Evolutionary conservation across 1,139 yeast species (phyloP).

Genomic region (Yamadazyma diospyri): DNA sequence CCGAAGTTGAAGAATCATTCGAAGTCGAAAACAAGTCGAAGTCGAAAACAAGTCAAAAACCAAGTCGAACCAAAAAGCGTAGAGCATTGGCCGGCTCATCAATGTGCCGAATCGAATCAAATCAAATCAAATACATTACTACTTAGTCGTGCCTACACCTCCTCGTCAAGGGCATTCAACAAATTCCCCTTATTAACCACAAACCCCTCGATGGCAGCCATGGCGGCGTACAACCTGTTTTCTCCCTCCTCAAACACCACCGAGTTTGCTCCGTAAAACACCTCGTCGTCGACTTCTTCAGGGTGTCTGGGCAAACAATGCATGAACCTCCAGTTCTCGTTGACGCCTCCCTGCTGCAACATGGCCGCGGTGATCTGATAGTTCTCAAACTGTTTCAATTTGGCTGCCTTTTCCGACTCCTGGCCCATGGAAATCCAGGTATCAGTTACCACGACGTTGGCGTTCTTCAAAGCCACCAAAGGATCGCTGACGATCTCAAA

Average conservation of each 20-base stretch:
- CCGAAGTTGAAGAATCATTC: too few species aligned
- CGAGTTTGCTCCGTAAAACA: slow-evolving; percentile 79
- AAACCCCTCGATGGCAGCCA: slow-evolving; percentile 87
- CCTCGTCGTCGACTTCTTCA: slow-evolving; percentile 92
- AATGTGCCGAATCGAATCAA: too few species aligned
- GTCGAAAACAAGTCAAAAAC: too few species aligned
- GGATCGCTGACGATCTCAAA: slow-evolving; percentile 76
- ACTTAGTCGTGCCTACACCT: slow-evolving; percentile 3
- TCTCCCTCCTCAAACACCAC: slow-evolving; percentile 94
- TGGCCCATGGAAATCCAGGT: slow-evolving; percentile 99
- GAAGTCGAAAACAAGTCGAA: too few species aligned
- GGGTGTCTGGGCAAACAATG: slow-evolving; percentile 95
- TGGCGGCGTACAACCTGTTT: slow-evolving; percentile 92
- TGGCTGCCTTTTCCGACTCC: slow-evolving; percentile 69
- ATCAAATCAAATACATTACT: too few species aligned
- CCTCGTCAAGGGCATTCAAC: slow-evolving; percentile 13
- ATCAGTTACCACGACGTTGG: slow-evolving; percentile 90
- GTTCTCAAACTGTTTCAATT: slow-evolving; percentile 77
- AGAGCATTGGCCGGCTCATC: too few species aligned
- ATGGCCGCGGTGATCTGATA: slow-evolving; percentile 76
- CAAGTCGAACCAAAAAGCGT: too few species aligned
- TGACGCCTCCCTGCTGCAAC: slow-evolving; percentile 54
- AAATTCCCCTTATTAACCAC: slow-evolving; percentile 78
- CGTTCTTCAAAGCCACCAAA: slow-evolving; percentile 59
- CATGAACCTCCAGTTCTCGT: slow-evolving; percentile 81